Conservation (phyloP, 495 filamentous ascomycete species). For the Podospora tetraspora region DNA sequence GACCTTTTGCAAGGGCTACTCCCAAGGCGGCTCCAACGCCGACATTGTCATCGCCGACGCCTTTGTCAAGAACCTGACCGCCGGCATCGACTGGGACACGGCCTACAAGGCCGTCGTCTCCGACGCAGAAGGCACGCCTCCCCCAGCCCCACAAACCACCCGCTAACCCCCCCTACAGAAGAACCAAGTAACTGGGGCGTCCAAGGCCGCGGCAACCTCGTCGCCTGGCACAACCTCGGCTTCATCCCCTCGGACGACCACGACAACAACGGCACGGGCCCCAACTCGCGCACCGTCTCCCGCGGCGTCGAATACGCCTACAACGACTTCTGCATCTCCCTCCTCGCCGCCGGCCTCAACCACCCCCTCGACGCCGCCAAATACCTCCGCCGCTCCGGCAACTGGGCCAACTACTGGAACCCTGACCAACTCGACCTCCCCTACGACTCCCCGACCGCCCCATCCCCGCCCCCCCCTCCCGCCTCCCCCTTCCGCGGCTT, state of each 20-base stretch:
- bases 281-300: constrained; percentile 56
- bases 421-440: constrained; percentile 35
- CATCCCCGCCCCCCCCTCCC: constrained; percentile 21
- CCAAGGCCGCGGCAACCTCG: constrained; percentile 59
- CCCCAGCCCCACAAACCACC: constrained; percentile 13
- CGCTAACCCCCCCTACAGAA: constrained; percentile 33
- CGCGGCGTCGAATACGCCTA: constrained; percentile 71
- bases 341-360: constrained; percentile 50
- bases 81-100: constrained; percentile 58
- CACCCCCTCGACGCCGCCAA: constrained; percentile 47
- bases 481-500: constrained; percentile 58
- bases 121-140: constrained; percentile 57
- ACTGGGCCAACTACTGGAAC: constrained; percentile 55
- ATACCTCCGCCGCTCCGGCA: constrained; percentile 51
- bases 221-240: constrained; percentile 55
- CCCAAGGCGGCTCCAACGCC: constrained; percentile 70
- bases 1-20: constrained; percentile 60
- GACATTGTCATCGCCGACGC: constrained; percentile 65
- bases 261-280: constrained; percentile 56
- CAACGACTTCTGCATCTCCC: constrained; percentile 59
- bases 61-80: constrained; percentile 59
- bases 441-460: constrained; percentile 22
- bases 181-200: constrained; percentile 60
- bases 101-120: constrained; percentile 65
- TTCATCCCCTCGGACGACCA: constrained; percentile 59